phyloP scores from a whole-genome alignment of 495 filamentous ascomycete species.

The Annulohypoxylon maeteangense region DNA sequence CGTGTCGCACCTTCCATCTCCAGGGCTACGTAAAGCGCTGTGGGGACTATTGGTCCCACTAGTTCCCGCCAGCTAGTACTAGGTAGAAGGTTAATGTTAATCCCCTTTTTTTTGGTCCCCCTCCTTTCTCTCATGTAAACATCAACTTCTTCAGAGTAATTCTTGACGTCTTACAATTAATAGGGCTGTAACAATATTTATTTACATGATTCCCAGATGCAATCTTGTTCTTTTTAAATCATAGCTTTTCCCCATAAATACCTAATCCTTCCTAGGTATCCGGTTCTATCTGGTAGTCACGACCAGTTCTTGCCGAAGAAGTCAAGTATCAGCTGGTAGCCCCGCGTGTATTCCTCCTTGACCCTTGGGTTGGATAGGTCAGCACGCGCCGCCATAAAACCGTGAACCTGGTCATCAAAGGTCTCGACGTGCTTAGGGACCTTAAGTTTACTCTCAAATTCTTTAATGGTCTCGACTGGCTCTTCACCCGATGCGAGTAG shows the following conservation, averaged over 20 bases:
- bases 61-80: no score
- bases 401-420: neutral
- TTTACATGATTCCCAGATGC: neutral
- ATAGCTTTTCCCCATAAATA: neutral
- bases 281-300: neutral
- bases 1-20: no score
- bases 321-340: neutral
- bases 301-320: slow-evolving; percentile 15
- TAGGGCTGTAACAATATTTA: neutral
- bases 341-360: neutral
- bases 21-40: no score
- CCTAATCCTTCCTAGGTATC: neutral
- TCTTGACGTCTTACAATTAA: neutral
- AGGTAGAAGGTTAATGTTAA: no score
- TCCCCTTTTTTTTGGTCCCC: neutral
- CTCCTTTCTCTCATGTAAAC: neutral
- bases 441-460: slow-evolving; percentile 6
- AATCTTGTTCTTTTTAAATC: neutral
- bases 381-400: slow-evolving; percentile 2
- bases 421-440: neutral
- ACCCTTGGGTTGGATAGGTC: neutral
- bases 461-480: neutral
- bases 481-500: slow-evolving; percentile 7
- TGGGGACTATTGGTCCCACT: no score
- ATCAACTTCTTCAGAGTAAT: neutral